Evolutionary conservation across 169 alveolate genomes (phyloP).

Genomic region (Babesia ovata): DNA sequence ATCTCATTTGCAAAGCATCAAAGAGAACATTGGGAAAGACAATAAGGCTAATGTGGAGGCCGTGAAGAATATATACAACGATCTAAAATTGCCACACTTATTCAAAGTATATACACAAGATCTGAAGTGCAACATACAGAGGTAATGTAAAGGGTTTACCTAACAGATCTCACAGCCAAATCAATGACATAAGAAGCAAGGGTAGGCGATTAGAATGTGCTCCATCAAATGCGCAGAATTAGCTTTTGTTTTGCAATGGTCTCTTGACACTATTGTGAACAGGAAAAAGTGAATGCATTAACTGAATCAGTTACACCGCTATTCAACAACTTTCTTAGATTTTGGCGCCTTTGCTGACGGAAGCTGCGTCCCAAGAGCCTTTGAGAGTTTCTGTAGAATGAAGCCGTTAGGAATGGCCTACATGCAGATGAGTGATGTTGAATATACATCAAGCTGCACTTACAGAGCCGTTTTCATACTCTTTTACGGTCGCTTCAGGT

Average conservation of each 20-base stretch:
- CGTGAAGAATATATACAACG: constrained; percentile 69
- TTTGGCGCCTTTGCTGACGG: constrained; percentile 70
- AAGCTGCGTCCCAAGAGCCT: constrained; percentile 74
- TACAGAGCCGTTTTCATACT: constrained; percentile 77
- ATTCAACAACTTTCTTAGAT: constrained; percentile 33
- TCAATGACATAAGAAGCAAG: constrained; percentile 23
- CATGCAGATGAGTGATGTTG: not conserved
- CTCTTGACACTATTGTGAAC: constrained; percentile 41
- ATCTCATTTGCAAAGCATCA: constrained; percentile 48
- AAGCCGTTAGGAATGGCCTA: constrained; percentile 77
- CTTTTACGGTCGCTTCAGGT: constrained; percentile 72
- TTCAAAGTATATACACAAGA: constrained; percentile 63
- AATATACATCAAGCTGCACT: not conserved
- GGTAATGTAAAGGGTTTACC: not conserved
- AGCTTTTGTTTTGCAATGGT: constrained; percentile 41
- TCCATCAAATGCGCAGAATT: constrained; percentile 18
- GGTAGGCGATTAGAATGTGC: constrained; percentile 3
- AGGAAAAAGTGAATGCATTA: constrained; percentile 11
- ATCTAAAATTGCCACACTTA: constrained; percentile 56
- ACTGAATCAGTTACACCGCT: not conserved
- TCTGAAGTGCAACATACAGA: constrained; percentile 63
- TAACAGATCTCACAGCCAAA: not conserved
- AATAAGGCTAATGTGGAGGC: constrained; percentile 61
- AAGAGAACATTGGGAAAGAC: constrained; percentile 72
- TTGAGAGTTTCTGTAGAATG: constrained; percentile 70